These are phyloP conservation scores for Corchorus olitorius DNA, from an alignment of 345 rosid genomes.

Conservation along the genomic window DNA sequence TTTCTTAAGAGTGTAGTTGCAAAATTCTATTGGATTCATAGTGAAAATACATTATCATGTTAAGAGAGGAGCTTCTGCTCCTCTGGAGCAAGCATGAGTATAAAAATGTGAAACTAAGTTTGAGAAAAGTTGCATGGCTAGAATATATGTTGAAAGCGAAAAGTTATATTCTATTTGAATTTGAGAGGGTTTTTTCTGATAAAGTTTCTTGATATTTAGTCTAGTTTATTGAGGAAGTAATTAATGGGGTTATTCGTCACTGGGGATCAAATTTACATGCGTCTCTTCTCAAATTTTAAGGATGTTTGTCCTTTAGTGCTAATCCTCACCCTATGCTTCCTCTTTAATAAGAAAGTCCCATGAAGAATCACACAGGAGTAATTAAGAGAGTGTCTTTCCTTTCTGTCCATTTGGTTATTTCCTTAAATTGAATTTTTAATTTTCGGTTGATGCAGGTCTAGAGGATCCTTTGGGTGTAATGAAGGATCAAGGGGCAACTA, in stretches of 20 bases:
- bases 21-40: neutral
- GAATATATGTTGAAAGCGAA: neutral
- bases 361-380: neutral
- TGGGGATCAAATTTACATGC: neutral
- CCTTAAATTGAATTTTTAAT: neutral
- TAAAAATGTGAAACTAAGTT: neutral
- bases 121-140: neutral
- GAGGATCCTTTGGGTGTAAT: neutral
- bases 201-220: neutral
- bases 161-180: neutral
- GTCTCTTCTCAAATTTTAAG: neutral
- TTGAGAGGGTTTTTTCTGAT: neutral
- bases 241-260: neutral
- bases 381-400: neutral
- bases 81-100: neutral
- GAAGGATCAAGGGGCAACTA: neutral
- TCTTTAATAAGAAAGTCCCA: neutral
- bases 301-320: neutral
- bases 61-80: neutral
- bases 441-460: slow-evolving; percentile 7
- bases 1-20: neutral
- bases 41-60: neutral
- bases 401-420: neutral
- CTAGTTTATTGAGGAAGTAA: neutral
- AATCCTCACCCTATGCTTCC: neutral